Conservation (phyloP, 2,329 filamentous ascomycete genomes). For the Golovinomyces cichoracearum region DNA sequence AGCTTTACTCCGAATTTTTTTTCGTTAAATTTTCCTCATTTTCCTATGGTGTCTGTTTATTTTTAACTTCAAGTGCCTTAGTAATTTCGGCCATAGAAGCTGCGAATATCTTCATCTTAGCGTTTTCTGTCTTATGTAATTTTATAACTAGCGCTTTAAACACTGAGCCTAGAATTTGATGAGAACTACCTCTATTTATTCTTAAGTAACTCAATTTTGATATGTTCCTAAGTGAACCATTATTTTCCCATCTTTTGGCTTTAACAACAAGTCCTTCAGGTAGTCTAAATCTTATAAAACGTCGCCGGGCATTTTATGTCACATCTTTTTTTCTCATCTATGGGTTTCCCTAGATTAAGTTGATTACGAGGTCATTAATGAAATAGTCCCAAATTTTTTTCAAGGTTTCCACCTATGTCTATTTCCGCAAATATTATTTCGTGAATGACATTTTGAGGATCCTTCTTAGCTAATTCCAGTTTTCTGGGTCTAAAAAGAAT, state of each 20-base stretch:
- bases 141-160: not conserved
- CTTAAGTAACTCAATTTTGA: not conserved
- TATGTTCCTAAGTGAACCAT: not conserved
- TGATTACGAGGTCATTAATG: not conserved
- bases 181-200: not conserved
- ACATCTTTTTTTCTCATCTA: not conserved
- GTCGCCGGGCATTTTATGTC: not conserved
- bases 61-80: not conserved
- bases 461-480: not conserved
- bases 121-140: not conserved
- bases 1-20: not conserved
- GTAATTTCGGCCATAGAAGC: not conserved
- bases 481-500: not conserved
- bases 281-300: not conserved
- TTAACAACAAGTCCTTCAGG: not conserved
- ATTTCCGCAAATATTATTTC: not conserved
- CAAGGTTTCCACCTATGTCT: not conserved
- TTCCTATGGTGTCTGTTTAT: not conserved
- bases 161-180: not conserved
- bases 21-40: not conserved
- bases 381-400: not conserved
- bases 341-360: not conserved
- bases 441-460: not conserved
- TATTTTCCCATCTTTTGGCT: not conserved
- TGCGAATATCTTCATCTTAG: not conserved